Evolutionary conservation across 768 basidiomycete genomes (phyloP).

Genomic region (Boletus subcaerulescens): DNA sequence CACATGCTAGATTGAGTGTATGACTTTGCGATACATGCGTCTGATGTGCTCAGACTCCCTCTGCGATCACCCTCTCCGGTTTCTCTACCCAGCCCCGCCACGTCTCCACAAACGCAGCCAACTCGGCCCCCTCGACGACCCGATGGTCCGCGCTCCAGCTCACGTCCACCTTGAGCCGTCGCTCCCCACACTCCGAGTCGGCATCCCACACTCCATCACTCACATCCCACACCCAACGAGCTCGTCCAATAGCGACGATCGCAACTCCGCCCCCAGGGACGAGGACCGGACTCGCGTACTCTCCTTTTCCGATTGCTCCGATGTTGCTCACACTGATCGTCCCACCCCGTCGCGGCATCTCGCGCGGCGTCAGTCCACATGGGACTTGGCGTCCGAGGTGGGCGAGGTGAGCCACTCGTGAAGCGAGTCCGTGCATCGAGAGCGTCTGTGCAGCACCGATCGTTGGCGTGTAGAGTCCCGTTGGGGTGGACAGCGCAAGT

Average conservation of each 20-base stretch:
- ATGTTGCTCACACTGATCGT: conserved; percentile 83
- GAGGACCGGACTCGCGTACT: conserved; percentile 69
- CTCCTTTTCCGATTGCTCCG: conserved; percentile 73
- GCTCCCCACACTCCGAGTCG: conserved; percentile 35
- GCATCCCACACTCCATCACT: conserved; percentile 36
- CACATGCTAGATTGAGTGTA: background rate
- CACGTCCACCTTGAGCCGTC: conserved; percentile 58
- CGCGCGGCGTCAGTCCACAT: conserved; percentile 55
- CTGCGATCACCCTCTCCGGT: conserved; percentile 66
- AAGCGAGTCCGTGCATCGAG: conserved; percentile 60
- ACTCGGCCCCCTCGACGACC: conserved; percentile 84
- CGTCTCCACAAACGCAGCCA: conserved; percentile 83
- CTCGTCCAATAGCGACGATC: conserved; percentile 78
- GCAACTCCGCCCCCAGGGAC: conserved; percentile 83
- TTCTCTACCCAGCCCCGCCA: conserved; percentile 81
- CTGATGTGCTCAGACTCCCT: conserved; percentile 34
- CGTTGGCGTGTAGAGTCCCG: conserved; percentile 82
- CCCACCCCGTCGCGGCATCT: conserved; percentile 74
- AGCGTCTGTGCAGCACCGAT: conserved; percentile 51
- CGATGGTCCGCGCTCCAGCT: conserved; percentile 89
- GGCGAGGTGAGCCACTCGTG: conserved; percentile 57
- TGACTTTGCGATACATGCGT: background rate
- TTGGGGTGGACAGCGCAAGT: conserved; percentile 75
- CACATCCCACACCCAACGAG: conserved; percentile 76
- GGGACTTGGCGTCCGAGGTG: conserved; percentile 68